These are phyloP conservation scores for Veloboletus limbatus DNA, from an alignment of 1,284 basidiomycete species.

Conservation along the genomic window DNA sequence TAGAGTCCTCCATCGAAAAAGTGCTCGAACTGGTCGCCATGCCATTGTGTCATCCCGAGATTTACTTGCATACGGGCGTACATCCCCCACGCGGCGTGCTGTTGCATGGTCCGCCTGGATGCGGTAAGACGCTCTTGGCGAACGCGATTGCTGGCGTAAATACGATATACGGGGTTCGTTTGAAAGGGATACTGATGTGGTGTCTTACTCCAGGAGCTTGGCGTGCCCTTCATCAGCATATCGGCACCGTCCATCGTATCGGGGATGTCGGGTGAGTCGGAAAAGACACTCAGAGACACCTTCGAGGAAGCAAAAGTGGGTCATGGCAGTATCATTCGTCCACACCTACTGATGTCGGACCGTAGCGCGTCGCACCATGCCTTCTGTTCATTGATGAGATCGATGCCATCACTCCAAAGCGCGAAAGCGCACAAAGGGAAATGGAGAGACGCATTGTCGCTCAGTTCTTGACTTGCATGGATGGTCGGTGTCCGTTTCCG, in stretches of 20 bases:
- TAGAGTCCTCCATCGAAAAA: constrained; percentile 85
- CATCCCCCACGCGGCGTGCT: constrained; percentile 93
- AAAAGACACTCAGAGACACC: constrained; percentile 92
- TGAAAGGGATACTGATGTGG: constrained; percentile 9
- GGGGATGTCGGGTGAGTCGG: constrained; percentile 97
- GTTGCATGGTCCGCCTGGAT: constrained; percentile 94
- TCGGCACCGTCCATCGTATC: constrained; percentile 95
- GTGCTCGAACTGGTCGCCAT: constrained; percentile 94
- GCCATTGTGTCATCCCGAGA: constrained; percentile 93
- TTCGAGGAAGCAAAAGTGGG: constrained; percentile 89
- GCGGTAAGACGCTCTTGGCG: constrained; percentile 92
- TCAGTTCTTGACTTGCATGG: constrained; percentile 97
- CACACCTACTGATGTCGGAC: not conserved
- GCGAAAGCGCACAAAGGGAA: constrained; percentile 95
- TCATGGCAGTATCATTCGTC: not conserved
- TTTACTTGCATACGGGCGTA: constrained; percentile 91
- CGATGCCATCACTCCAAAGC: constrained; percentile 95
- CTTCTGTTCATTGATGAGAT: constrained; percentile 96
- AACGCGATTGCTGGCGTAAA: constrained; percentile 91
- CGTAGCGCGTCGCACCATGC: constrained; percentile 82
- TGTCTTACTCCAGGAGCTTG: constrained; percentile 64
- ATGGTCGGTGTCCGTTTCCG: constrained; percentile 58
- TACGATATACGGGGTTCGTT: constrained; percentile 14
- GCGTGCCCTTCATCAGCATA: constrained; percentile 89
- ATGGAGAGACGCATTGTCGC: constrained; percentile 98